These are phyloP conservation scores for Elongisporangium senticosum DNA, from an alignment of 352 stramenopile genomes.

Conservation along the genomic window DNA sequence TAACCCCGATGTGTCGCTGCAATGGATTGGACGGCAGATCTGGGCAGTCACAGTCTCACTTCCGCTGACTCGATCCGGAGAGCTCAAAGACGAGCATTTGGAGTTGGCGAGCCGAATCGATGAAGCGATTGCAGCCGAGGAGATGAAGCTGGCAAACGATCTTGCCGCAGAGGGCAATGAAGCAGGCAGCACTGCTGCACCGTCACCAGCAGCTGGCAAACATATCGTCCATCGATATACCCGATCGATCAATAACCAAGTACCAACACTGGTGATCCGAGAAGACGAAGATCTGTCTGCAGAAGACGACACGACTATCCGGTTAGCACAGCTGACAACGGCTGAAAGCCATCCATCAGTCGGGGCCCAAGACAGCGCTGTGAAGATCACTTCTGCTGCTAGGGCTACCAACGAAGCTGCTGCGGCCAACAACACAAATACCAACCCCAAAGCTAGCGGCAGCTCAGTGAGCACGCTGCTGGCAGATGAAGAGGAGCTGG, in stretches of 20 bases:
- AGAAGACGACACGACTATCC: neutral
- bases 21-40: conserved; percentile 68
- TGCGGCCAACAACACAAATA: neutral
- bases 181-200: neutral
- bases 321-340: neutral
- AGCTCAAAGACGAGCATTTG: conserved; percentile 64
- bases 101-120: conserved; percentile 57
- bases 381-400: neutral
- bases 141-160: neutral
- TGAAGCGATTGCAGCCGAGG: conserved; percentile 33
- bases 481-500: conserved; percentile 11
- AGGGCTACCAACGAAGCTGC: neutral
- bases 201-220: conserved; percentile 8
- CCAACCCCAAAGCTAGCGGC: neutral
- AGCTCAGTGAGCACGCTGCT: conserved; percentile 14
- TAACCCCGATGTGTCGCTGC: conserved; percentile 69
- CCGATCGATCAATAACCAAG: conserved; percentile 9
- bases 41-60: conserved; percentile 68
- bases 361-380: neutral
- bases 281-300: conserved; percentile 2
- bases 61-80: conserved; percentile 44
- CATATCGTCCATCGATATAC: neutral
- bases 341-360: neutral
- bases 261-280: conserved; percentile 6
- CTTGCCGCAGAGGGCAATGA: neutral